Percentiles rank a stretch among this genome's conserved stretches.
Conservation (phyloP, 2,329 filamentous ascomycete species). For the Myriosclerotinia curreyana region DNA sequence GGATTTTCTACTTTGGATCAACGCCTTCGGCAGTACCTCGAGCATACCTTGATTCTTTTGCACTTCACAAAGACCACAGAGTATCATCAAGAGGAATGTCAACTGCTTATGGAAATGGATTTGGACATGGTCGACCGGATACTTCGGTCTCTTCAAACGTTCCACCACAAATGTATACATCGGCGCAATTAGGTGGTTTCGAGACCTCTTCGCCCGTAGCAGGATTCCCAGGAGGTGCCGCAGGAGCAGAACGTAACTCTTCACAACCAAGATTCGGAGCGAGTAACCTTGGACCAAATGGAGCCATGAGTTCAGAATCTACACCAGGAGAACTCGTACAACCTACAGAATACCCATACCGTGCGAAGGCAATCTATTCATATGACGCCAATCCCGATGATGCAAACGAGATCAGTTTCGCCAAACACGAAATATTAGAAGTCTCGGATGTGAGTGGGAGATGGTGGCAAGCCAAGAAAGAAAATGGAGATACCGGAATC, state of each 20-base stretch:
- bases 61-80: slow-evolving; percentile 76
- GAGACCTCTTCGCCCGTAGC: slow-evolving; percentile 86
- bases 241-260: slow-evolving; percentile 55
- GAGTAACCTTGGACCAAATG: slow-evolving; percentile 39
- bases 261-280: slow-evolving; percentile 47
- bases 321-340: slow-evolving; percentile 53
- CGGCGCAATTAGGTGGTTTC: slow-evolving; percentile 89
- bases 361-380: slow-evolving; percentile 97
- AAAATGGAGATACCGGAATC: slow-evolving; percentile 88
- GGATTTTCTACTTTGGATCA: slow-evolving; percentile 99
- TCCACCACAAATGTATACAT: slow-evolving; percentile 96
- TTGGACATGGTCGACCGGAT: slow-evolving; percentile 72
- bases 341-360: slow-evolving; percentile 93
- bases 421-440: slow-evolving; percentile 93
- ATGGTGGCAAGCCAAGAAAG: slow-evolving; percentile 98
- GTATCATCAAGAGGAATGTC: slow-evolving; percentile 52
- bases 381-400: slow-evolving; percentile 98
- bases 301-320: slow-evolving; percentile 36
- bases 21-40: slow-evolving; percentile 81
- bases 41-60: slow-evolving; percentile 92
- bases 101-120: slow-evolving; percentile 67
- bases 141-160: slow-evolving; percentile 74
- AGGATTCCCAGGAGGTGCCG: slow-evolving; percentile 35
- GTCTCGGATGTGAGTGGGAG: slow-evolving; percentile 93
- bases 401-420: slow-evolving; percentile 94